Base-by-base conservation (phyloP, 768 basidiomycete species). In the Mycena amicta region DNA sequence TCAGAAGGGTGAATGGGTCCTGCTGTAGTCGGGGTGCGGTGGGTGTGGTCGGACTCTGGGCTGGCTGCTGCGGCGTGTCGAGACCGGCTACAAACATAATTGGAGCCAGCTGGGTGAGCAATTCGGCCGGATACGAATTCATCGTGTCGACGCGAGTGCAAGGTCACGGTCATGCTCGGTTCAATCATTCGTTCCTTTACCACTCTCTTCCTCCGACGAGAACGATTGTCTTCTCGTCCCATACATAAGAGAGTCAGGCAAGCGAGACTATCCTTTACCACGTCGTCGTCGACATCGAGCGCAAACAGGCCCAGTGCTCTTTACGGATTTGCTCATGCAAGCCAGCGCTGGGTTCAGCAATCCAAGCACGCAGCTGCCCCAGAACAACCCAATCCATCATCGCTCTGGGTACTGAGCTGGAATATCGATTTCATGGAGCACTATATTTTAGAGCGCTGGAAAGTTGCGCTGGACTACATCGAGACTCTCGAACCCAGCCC, bases 31-130 rank as follows among this genome's bases (percentile, higher is more conserved):
- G 61, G 28, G 74, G 65, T 8, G 66, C 62, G 23, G 64, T 56
- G 3, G 60, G 63, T 3, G 68, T 63, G 16, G 68, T 64, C 18
- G 61, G 63, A 53, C 68, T 57, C 18, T 68, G 61, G 27, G 70
- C 46, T 51, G 33, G 33, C 15, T 2, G 70, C 52, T 43, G 69
- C 57, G 67, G 15, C 68, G 72, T 5, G 66, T 86, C 86, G 45
- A 97, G 83, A 2, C 95, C 95, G 25, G 93, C 93, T 20, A 95
- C 90, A 70, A 97, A 96, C 91, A 98, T 92, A 37, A 98, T 86
- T 15, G 96, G 96, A 20, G 86, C 87, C 41, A 93, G 83, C 71
- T 97, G 95, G n/a, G 83, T 80, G 64, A 97, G 78, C 61, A 98
- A 79, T 77, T 98, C 94, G 57, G 84, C 77, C 20, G 95, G 95